Percentiles rank a stretch among this genome's conserved stretches.
Conservation (phyloP, 805 yeast species). For the Barnettozyma sp. region DNA sequence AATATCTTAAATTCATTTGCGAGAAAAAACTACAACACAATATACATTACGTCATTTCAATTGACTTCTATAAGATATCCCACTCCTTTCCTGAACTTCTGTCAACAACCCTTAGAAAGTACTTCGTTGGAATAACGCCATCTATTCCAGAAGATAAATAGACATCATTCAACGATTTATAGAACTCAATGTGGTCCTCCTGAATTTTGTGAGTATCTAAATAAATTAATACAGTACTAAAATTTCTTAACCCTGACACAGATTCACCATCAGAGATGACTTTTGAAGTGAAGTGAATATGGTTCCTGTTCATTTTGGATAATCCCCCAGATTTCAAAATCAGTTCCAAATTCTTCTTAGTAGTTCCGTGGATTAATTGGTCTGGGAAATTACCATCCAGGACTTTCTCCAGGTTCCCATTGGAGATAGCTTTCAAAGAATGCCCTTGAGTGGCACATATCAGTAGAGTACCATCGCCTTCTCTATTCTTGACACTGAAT, state of each 20-base stretch:
- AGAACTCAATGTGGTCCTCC: constrained; percentile 39
- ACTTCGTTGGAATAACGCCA: constrained; percentile 43
- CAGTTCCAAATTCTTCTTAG: constrained; percentile 34
- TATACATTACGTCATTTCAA: neutral
- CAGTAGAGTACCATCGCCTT: constrained; percentile 20
- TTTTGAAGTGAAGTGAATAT: constrained; percentile 77
- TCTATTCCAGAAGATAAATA: constrained; percentile 57
- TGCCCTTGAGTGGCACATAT: constrained; percentile 97
- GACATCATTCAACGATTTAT: constrained; percentile 67
- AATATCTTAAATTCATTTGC: too few relatives aligned
- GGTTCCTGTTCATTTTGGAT: constrained; percentile 66
- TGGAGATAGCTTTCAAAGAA: constrained; percentile 43
- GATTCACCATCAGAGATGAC: constrained; percentile 39
- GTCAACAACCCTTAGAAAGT: constrained; percentile 36
- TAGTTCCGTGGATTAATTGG: constrained; percentile 77
- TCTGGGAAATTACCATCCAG: constrained; percentile 40
- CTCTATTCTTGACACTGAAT: constrained; percentile 39
- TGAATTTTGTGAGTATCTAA: constrained; percentile 48
- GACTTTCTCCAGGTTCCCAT: constrained; percentile 36
- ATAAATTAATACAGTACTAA: constrained; percentile 49
- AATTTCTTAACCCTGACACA: constrained; percentile 68
- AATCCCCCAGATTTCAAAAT: constrained; percentile 54
- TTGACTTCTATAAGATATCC: constrained; percentile 1
- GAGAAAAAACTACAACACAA: too few relatives aligned
- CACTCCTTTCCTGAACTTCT: constrained; percentile 15